Percentiles rank a stretch among this genome's conserved stretches.
These are phyloP conservation scores for Adenanthera pavonina DNA, from an alignment of 306 rosid species.

Conservation along the genomic window DNA sequence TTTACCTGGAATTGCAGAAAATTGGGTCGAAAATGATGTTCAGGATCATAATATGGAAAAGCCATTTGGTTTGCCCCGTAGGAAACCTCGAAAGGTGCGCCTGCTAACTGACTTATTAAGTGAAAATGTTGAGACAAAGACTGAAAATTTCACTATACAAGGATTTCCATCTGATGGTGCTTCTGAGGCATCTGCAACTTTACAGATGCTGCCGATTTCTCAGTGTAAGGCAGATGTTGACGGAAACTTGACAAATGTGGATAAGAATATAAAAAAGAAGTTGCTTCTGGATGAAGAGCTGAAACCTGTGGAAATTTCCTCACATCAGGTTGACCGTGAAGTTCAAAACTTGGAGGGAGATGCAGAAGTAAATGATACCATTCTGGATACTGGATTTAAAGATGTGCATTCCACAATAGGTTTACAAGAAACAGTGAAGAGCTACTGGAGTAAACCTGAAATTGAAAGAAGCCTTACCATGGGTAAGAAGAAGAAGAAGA, in stretches of 20 bases:
- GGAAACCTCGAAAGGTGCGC: conserved; percentile 58
- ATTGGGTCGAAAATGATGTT: conserved; percentile 31
- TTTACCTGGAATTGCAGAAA: conserved; percentile 41
- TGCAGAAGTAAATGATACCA: conserved; percentile 39
- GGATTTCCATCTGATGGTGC: conserved; percentile 43
- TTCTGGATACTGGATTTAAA: conserved; percentile 41
- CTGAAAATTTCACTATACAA: conserved; percentile 35
- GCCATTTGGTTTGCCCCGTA: conserved; percentile 45
- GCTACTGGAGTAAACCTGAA: conserved; percentile 34
- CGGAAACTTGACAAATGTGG: conserved; percentile 35
- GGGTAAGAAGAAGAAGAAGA: conserved; percentile 56
- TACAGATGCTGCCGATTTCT: conserved; percentile 34
- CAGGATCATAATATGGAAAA: conserved; percentile 46
- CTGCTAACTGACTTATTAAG: conserved; percentile 57
- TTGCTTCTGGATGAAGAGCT: conserved; percentile 46
- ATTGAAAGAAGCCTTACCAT: conserved; percentile 41
- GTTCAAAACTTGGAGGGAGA: conserved; percentile 40
- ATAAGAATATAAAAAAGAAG: conserved; percentile 58
- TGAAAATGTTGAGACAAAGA: conserved; percentile 50
- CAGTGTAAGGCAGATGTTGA: conserved; percentile 45
- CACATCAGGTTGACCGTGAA: conserved; percentile 36
- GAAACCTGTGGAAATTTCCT: conserved; percentile 42
- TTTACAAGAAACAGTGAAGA: conserved; percentile 44
- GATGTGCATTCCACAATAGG: conserved; percentile 36
- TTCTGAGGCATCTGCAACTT: conserved; percentile 41